These are phyloP conservation scores for Kickxella alabastrina DNA, from an alignment of 192 early-diverging fungal species.

Conservation along the genomic window DNA sequence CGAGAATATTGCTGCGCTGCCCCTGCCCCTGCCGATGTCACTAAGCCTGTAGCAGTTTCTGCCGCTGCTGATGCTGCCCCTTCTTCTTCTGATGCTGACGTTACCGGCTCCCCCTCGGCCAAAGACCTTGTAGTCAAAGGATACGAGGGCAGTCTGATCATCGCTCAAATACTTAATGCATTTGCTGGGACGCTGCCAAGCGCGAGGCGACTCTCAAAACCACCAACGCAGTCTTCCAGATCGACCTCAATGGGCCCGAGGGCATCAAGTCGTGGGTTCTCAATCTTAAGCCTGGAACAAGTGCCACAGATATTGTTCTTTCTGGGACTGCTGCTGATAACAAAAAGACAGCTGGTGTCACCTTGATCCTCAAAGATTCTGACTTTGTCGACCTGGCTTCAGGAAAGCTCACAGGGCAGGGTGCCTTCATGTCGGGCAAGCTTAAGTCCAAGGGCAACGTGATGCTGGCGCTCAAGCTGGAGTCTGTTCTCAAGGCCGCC, in stretches of 20 bases:
- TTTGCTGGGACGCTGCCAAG: constrained; percentile 59
- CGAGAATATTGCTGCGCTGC: constrained; percentile 47
- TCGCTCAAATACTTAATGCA: constrained; percentile 61
- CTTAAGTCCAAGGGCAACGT: constrained; percentile 78
- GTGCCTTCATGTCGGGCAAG: constrained; percentile 89
- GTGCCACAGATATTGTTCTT: constrained; percentile 56
- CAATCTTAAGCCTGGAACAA: constrained; percentile 77
- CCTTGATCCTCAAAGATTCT: constrained; percentile 65
- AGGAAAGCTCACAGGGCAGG: constrained; percentile 89
- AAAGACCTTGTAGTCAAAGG: constrained; percentile 58
- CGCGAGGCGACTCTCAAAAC: constrained; percentile 64
- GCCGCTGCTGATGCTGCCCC: constrained; percentile 15
- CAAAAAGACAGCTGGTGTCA: constrained; percentile 69
- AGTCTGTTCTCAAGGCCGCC: constrained; percentile 61
- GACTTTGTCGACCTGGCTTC: constrained; percentile 78
- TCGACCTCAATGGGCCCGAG: constrained; percentile 72
- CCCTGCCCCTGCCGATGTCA: no score
- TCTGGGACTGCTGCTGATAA: constrained; percentile 53
- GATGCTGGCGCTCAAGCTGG: constrained; percentile 70
- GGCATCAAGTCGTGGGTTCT: constrained; percentile 76
- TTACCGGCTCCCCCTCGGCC: constrained; percentile 17
- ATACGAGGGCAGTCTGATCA: constrained; percentile 73
- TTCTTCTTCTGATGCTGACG: constrained; percentile 29
- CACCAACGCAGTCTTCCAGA: constrained; percentile 84
- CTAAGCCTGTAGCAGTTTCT: background rate